Percentiles rank a stretch among this genome's conserved stretches.
Evolutionary conservation across 1,284 basidiomycete species (phyloP).

Genomic region (Marasmius fiardii): DNA sequence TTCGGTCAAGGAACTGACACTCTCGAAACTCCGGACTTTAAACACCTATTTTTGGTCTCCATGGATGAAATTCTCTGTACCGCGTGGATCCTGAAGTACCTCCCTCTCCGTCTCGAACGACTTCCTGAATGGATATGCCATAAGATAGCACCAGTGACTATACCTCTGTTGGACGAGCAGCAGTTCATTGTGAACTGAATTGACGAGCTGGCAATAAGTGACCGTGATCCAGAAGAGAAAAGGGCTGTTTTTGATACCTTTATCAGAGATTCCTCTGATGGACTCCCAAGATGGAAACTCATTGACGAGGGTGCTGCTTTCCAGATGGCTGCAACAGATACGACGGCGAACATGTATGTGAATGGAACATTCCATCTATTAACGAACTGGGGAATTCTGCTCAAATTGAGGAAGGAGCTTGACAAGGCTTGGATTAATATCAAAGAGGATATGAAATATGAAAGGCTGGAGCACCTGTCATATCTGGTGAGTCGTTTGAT

Average conservation of each 20-base stretch:
- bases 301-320: slow-evolving; percentile 13
- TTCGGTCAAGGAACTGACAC: slow-evolving; percentile 19
- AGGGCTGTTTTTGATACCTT: background rate
- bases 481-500: slow-evolving; percentile 13
- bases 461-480: slow-evolving; percentile 14
- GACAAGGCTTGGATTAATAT: slow-evolving; percentile 15
- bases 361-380: slow-evolving; percentile 14
- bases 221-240: background rate
- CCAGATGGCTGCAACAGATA: slow-evolving; percentile 9
- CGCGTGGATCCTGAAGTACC: slow-evolving; percentile 17
- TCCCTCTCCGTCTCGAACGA: slow-evolving; percentile 9
- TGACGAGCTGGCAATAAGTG: background rate
- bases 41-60: too few relatives aligned
- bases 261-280: background rate
- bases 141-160: background rate
- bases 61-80: slow-evolving; percentile 13
- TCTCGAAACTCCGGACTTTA: too few relatives aligned
- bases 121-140: background rate
- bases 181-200: background rate
- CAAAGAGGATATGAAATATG: slow-evolving; percentile 4
- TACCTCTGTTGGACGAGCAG: background rate
- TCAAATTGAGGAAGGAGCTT: slow-evolving; percentile 11
- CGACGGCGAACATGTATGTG: slow-evolving; percentile 8
- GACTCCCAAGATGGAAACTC: slow-evolving; percentile 1
- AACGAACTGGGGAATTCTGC: slow-evolving; percentile 1